Conservation (phyloP, 768 basidiomycete species). For the Asterophora parasitica region DNA sequence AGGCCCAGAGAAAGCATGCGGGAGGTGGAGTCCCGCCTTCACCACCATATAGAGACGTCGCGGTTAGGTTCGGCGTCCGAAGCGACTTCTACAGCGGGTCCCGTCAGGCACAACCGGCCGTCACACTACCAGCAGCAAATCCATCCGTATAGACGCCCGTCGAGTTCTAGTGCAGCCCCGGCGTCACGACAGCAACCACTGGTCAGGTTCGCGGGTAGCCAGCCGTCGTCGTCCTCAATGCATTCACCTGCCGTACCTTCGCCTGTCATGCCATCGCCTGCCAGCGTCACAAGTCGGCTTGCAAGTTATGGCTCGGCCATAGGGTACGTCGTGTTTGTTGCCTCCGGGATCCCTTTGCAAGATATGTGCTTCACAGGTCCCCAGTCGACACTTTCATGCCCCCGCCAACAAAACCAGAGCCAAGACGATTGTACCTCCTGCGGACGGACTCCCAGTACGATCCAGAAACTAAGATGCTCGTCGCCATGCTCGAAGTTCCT, state of each 20-base stretch:
- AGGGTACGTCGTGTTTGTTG: conserved; percentile 15
- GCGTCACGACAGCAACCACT: conserved; percentile 14
- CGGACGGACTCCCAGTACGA: conserved; percentile 62
- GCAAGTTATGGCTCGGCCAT: conserved; percentile 20
- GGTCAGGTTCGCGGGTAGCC: conserved; percentile 23
- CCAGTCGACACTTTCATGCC: conserved; percentile 16
- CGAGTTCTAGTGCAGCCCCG: conserved; percentile 15
- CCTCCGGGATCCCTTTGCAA: conserved; percentile 2
- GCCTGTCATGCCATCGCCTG: conserved; percentile 20
- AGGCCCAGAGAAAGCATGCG: conserved; percentile 23
- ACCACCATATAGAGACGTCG: conserved; percentile 18
- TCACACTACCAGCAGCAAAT: conserved; percentile 14
- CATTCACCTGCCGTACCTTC: conserved; percentile 22
- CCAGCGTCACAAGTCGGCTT: conserved; percentile 17
- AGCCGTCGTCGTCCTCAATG: conserved; percentile 20
- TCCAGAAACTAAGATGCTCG: conserved; percentile 42
- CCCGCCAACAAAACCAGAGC: conserved; percentile 11
- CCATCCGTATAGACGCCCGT: conserved; percentile 15
- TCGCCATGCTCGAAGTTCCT: conserved; percentile 64
- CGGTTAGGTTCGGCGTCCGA: conserved; percentile 15
- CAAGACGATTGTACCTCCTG: conserved; percentile 37
- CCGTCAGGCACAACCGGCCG: conserved; percentile 11
- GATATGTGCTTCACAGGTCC: conserved; percentile 14
- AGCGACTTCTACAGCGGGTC: conserved; percentile 12
- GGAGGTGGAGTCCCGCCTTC: conserved; percentile 16